Conservation (phyloP, 108 stramenopile species). For the Nitzschia sp. region DNA sequence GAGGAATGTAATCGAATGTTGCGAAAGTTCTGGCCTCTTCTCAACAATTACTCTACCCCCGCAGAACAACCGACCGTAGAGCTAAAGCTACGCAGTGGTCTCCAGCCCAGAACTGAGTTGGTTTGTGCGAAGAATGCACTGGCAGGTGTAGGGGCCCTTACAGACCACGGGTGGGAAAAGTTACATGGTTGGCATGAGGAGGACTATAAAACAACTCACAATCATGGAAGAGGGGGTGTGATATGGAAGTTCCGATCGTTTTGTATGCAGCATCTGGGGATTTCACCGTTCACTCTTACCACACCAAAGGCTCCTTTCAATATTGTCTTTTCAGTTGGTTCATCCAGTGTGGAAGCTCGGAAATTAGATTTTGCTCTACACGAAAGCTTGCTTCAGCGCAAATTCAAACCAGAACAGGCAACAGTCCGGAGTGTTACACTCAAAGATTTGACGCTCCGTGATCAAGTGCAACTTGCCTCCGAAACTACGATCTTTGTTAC, state of each 20-base stretch:
- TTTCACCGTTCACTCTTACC: neutral
- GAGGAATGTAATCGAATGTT: neutral
- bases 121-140: conserved; percentile 48
- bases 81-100: neutral
- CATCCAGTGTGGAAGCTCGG: neutral
- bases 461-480: conserved; percentile 13
- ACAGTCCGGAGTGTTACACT: neutral
- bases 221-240: conserved; percentile 47
- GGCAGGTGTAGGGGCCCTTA: conserved; percentile 48
- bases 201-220: conserved; percentile 40
- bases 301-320: conserved; percentile 2
- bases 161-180: conserved; percentile 49
- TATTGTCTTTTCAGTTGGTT: conserved; percentile 15
- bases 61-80: neutral
- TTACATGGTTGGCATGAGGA: conserved; percentile 42
- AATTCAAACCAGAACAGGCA: neutral
- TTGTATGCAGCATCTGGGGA: conserved; percentile 42
- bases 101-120: conserved; percentile 12
- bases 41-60: conserved; percentile 2
- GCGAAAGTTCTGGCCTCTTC: conserved; percentile 13
- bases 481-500: conserved; percentile 23
- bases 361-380: conserved; percentile 7
- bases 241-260: conserved; percentile 53
- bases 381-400: neutral
- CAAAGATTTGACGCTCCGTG: conserved; percentile 3